Evolutionary conservation across 1,284 basidiomycete species (phyloP), one percentile per base, ranked within the genome.

Genomic region (Trichosporon asahii): DNA sequence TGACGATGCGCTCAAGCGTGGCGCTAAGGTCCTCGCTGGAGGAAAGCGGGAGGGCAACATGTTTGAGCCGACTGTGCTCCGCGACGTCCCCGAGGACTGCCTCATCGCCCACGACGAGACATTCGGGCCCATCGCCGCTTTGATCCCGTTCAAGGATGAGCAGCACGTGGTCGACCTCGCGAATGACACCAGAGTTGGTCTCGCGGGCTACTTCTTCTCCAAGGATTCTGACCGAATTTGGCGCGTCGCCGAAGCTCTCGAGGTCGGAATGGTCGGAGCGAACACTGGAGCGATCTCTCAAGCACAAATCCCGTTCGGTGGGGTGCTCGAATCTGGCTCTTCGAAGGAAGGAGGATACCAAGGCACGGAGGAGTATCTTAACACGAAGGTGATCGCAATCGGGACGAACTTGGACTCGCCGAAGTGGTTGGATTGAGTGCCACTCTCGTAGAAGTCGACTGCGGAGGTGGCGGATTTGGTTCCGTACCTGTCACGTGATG

Each of bases 171-270:
- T 99, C 70, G 87, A 87, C 76, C 85, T 91, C 68, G 95, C 96
- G 35, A 99, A 99, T 83, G 85, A 89, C 75, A 87, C 91, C 1
- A 88, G 92, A 27, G 89, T 93, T 61, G 97, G 97, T 0, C 87
- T 99, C 21, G 95, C 95, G 5, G 94, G 81, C 21, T 96, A 96
- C 84, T 95, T 98, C 86, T 98, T 89, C 85, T 94, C 93, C 60
- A 86, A 91, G 71, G 95, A 99, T 82, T 86, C 96, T 2, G 91
- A 92, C 7, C 86, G 95, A 33, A 91, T 94, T 69, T 98, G 94
- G 93, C 88, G 96, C 61, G 95, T 99, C n/a, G 94, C 95, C n/a
- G 96, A 98, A 84, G 91, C 89, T 71, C 86, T 99, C 61, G 93
- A 99, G 83, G 93, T 95, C 3, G 97, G 97, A 8, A 98, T 99